phyloP scores from a whole-genome alignment of 1,284 basidiomycete species.

The Phenoliferia sp. region DNA sequence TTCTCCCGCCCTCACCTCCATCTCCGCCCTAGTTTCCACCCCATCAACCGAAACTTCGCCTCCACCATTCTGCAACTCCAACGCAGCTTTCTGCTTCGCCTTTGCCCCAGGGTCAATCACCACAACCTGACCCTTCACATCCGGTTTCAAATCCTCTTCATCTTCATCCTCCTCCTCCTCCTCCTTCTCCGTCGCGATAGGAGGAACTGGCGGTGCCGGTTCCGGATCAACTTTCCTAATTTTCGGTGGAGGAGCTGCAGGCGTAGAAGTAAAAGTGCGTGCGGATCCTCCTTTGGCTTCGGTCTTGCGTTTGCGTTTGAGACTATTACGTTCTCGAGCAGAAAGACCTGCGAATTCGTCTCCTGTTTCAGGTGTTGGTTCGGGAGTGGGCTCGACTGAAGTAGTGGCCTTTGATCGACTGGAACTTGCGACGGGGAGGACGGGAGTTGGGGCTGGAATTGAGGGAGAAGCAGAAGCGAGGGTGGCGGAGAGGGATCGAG shows the following conservation, averaged over 20 bases:
- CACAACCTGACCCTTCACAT: slow-evolving; percentile 16
- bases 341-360: slow-evolving; percentile 40
- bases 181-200: not conserved
- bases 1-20: slow-evolving; percentile 48
- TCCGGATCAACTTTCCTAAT: slow-evolving; percentile 25
- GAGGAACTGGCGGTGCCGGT: not conserved
- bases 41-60: slow-evolving; percentile 23
- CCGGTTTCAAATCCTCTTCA: not conserved
- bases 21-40: slow-evolving; percentile 32
- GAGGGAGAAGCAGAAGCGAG: not conserved
- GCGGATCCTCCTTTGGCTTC: slow-evolving; percentile 54
- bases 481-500: not conserved
- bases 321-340: slow-evolving; percentile 79
- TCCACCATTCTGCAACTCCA: slow-evolving; percentile 12
- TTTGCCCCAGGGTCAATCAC: slow-evolving; percentile 35
- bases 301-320: slow-evolving; percentile 84
- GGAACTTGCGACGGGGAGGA: too few relatives aligned
- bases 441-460: not conserved
- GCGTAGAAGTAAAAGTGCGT: slow-evolving; percentile 45
- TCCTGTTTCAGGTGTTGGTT: slow-evolving; percentile 8
- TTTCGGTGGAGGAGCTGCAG: slow-evolving; percentile 30
- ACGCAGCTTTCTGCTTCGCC: slow-evolving; percentile 26
- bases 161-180: not conserved
- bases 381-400: not conserved
- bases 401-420: not conserved